phyloP scores from a whole-genome alignment of 2,329 filamentous ascomycete species.

The Lasiodiplodia citricola region DNA sequence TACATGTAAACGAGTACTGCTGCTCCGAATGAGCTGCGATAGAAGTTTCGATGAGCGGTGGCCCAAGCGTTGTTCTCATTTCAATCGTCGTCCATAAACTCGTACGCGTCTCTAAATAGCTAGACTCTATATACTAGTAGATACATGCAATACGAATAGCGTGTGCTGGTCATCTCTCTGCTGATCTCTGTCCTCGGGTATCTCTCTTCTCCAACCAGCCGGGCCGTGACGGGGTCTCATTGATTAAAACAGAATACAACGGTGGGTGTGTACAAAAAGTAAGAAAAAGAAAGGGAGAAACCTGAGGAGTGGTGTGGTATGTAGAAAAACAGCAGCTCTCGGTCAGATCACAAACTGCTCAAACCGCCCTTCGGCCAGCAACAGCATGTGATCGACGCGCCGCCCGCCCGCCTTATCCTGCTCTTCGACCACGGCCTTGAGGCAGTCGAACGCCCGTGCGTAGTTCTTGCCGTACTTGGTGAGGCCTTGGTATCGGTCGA shows the following conservation, averaged over 20 bases:
- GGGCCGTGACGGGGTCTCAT: neutral
- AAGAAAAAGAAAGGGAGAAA: neutral
- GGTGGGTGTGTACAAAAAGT: neutral
- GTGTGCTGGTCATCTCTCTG: neutral
- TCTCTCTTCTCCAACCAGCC: neutral
- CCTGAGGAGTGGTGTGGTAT: neutral
- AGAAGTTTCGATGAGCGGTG: slow-evolving; percentile 15
- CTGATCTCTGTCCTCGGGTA: slow-evolving; percentile 9
- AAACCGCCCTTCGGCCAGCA: slow-evolving; percentile 19
- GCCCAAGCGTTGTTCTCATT: neutral
- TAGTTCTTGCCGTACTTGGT: slow-evolving; percentile 42
- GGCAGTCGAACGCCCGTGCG: slow-evolving; percentile 38
- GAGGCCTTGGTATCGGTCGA: slow-evolving; percentile 39
- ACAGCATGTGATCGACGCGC: slow-evolving; percentile 12
- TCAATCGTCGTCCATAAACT: slow-evolving; percentile 5
- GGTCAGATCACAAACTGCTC: slow-evolving; percentile 17
- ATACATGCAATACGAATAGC: neutral
- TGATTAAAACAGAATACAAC: slow-evolving; percentile 3
- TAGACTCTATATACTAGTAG: neutral
- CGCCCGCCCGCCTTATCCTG: slow-evolving; percentile 30
- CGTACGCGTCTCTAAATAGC: neutral
- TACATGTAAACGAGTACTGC: neutral
- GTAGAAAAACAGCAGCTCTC: neutral
- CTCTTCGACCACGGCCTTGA: slow-evolving; percentile 33
- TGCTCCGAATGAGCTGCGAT: neutral